Base-by-base conservation (phyloP, 2,329 filamentous ascomycete genomes). In the Claviceps pusilla region DNA sequence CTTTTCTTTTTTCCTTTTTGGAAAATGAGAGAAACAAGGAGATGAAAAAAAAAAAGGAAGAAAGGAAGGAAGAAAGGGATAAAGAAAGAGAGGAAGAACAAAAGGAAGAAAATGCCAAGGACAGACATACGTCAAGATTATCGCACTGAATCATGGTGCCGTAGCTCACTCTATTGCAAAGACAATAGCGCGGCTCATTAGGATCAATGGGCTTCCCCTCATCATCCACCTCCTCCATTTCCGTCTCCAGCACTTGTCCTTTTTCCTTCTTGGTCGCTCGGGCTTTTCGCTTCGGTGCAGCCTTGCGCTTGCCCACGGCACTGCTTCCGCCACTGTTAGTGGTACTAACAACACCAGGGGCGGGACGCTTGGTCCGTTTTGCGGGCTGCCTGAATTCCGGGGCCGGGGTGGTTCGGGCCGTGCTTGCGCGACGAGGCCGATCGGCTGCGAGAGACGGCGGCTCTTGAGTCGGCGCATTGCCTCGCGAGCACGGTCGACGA, bases 131-230 rank as follows among this genome's bases (percentile, higher is more conserved):
- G 68, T 87, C 83, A 48, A 79, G 73, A 62, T 89, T 89, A 63
- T 91, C 87, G 68, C 87, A 93, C 57, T 81, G 79, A 65, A 93
- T 87, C 87, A 93, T 93, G 24, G 78, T 82, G 53, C 87, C 87
- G 64, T 84, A 90, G 65, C 85, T 89, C 53, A 93, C 85, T 55
- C 87, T 76, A 60, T 87, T 85, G 68, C 87, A 93, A 54, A 84
- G 68, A 64, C 87, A 93, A 67, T 93, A 93, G 58, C 80, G 74
- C 46, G 83, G 78, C 71, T 93, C 87, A 54, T 88, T 72, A 0
- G 86, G 83, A 63, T 89, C 86, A 62, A 90, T 85, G 31, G 78
- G 69, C 57, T 83, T 84, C 11, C 81, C 81, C 58, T 85, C 81
- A 61, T 85, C 82, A 59, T 84, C 81, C 52, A 83, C 75, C 63